Evolutionary conservation across 1,139 yeast species (phyloP).

Genomic region (Candida albicans): DNA sequence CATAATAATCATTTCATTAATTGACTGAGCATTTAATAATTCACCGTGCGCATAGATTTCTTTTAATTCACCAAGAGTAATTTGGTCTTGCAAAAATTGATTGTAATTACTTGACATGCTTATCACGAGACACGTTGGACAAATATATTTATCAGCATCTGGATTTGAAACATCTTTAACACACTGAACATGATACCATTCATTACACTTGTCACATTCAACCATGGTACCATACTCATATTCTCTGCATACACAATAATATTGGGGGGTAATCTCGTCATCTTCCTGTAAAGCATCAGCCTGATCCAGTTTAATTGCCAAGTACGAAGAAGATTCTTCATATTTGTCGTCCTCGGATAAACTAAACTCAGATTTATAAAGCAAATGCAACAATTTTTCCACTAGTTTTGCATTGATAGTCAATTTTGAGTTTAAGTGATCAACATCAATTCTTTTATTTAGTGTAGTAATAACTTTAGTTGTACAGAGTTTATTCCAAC

Average conservation of each 20-base stretch:
- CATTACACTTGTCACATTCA: constrained; percentile 75
- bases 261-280: constrained; percentile 17
- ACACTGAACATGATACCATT: constrained; percentile 79
- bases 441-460: constrained; percentile 18
- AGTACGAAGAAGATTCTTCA: constrained; percentile 28
- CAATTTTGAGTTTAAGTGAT: constrained; percentile 20
- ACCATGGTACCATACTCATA: constrained; percentile 73
- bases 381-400: constrained; percentile 29
- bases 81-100: constrained; percentile 19
- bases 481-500: constrained; percentile 30
- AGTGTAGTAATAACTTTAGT: constrained; percentile 29
- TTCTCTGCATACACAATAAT: constrained; percentile 71
- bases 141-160: constrained; percentile 49
- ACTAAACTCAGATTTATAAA: constrained; percentile 35
- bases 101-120: constrained; percentile 21
- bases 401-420: constrained; percentile 23
- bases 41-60: constrained; percentile 29
- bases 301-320: constrained; percentile 13
- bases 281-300: constrained; percentile 14
- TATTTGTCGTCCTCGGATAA: constrained; percentile 44
- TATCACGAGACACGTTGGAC: constrained; percentile 61
- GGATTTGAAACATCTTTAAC: constrained; percentile 36
- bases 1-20: constrained; percentile 33
- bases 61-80: constrained; percentile 21
- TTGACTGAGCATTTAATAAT: constrained; percentile 37